A percentile compares a stretch with the other conserved stretches of the same genome.
These are phyloP conservation scores for Erodium moschatum DNA, from an alignment of 441 rosid genomes.

Conservation along the genomic window DNA sequence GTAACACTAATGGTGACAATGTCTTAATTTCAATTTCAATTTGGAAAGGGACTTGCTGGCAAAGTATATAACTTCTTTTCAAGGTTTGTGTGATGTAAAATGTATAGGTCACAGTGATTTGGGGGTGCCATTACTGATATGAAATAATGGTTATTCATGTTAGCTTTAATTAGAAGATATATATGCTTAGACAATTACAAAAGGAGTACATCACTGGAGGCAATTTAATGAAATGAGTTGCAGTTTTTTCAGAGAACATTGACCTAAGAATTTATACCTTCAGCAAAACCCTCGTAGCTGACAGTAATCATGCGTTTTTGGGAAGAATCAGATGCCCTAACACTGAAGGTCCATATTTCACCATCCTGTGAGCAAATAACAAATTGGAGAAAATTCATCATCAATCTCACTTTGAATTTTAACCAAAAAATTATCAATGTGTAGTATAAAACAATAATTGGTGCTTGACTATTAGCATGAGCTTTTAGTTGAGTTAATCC, in stretches of 20 bases:
- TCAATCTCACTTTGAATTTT: neutral
- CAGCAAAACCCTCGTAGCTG: slow-evolving; percentile 39
- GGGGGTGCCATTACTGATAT: no score
- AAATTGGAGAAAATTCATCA: neutral
- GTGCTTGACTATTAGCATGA: no score
- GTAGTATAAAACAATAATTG: no score
- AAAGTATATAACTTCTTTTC: no score
- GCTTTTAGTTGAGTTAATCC: no score
- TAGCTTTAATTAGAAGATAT: neutral
- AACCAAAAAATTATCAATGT: neutral
- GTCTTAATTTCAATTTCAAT: neutral
- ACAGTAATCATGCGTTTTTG: slow-evolving; percentile 30
- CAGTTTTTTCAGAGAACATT: neutral
- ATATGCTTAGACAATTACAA: neutral
- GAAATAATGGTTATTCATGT: neutral
- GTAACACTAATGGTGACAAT: neutral
- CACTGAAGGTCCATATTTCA: slow-evolving; percentile 38
- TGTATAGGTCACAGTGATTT: no score
- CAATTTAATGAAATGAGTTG: slow-evolving; percentile 7
- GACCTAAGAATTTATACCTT: slow-evolving; percentile 23
- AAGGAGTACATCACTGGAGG: neutral
- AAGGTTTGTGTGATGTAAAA: no score
- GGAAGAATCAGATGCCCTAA: slow-evolving; percentile 28
- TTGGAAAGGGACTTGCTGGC: neutral
- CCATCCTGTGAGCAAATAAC: slow-evolving; percentile 26